Evolutionary conservation across 2,329 filamentous ascomycete genomes (phyloP).

Genomic region (Ophiostoma perfectum): DNA sequence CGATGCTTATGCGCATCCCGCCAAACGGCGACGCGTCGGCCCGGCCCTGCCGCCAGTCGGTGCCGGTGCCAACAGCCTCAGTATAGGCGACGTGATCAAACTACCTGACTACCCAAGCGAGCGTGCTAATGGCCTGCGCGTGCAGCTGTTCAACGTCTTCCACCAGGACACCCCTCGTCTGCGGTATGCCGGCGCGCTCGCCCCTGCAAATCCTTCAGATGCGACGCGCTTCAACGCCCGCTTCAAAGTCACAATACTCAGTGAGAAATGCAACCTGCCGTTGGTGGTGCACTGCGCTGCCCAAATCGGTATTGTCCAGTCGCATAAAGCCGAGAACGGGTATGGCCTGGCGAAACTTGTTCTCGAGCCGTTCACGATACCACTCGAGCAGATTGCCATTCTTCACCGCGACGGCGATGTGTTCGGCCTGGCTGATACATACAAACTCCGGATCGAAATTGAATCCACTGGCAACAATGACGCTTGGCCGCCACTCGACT

Average conservation of each 20-base stretch:
- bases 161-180: slow-evolving; percentile 44
- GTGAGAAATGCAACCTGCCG: slow-evolving; percentile 34
- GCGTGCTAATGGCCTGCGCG: slow-evolving; percentile 38
- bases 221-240: slow-evolving; percentile 36
- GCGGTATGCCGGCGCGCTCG: slow-evolving; percentile 33
- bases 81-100: slow-evolving; percentile 21
- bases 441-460: slow-evolving; percentile 48
- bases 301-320: slow-evolving; percentile 48
- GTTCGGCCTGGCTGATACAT: slow-evolving; percentile 46
- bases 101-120: slow-evolving; percentile 27
- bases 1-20: slow-evolving; percentile 37
- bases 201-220: slow-evolving; percentile 35
- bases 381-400: slow-evolving; percentile 47
- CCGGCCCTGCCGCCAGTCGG: slow-evolving; percentile 14
- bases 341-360: slow-evolving; percentile 41
- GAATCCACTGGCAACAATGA: slow-evolving; percentile 37
- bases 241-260: slow-evolving; percentile 41
- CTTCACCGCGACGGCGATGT: slow-evolving; percentile 43
- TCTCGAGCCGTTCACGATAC: slow-evolving; percentile 48
- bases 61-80: neutral
- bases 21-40: slow-evolving; percentile 47
- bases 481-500: slow-evolving; percentile 49
- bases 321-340: neutral
- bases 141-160: slow-evolving; percentile 49
- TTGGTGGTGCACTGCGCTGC: slow-evolving; percentile 49